Evolutionary conservation across 208 protist genomes (phyloP).

Genomic region (Crithidia expoeki): DNA sequence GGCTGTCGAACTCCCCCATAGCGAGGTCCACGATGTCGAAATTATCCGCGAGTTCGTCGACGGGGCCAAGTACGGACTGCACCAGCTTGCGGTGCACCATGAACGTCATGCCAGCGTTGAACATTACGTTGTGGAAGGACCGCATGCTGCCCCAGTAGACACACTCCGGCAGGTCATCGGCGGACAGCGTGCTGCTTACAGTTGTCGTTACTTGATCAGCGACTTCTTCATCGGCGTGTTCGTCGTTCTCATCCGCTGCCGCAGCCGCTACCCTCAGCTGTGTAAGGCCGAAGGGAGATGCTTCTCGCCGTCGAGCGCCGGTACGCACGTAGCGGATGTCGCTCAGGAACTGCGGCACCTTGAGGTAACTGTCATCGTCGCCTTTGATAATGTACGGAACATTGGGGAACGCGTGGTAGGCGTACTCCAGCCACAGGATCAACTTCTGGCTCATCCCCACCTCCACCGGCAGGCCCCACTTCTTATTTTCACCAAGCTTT

Average conservation of each 20-base stretch:
- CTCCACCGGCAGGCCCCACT: conserved; percentile 46
- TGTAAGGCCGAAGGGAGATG: too few relatives aligned
- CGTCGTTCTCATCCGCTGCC: too few relatives aligned
- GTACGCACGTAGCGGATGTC: conserved; percentile 33
- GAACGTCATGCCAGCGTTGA: conserved; percentile 10
- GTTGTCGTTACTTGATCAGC: too few relatives aligned
- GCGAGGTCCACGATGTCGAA: conserved; percentile 13
- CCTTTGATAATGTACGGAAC: conserved; percentile 49
- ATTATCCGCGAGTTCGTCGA: background rate
- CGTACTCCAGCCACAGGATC: conserved; percentile 46
- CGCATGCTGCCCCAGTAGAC: conserved; percentile 35
- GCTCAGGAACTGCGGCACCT: conserved; percentile 57
- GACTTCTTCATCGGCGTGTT: too few relatives aligned
- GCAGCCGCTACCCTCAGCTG: too few relatives aligned
- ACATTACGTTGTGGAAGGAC: conserved; percentile 5
- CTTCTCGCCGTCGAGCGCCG: conserved; percentile 2
- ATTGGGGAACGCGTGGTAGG: conserved; percentile 40
- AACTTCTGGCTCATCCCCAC: conserved; percentile 55
- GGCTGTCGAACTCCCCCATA: background rate
- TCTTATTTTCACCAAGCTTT: conserved; percentile 22
- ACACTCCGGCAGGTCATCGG: too few relatives aligned
- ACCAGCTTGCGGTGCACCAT: conserved; percentile 18
- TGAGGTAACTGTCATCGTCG: conserved; percentile 60
- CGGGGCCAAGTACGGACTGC: conserved; percentile 4
- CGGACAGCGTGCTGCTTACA: too few relatives aligned